These are phyloP conservation scores for Stenocarpella maydis DNA, from an alignment of 2,329 filamentous ascomycete species.

Conservation along the genomic window DNA sequence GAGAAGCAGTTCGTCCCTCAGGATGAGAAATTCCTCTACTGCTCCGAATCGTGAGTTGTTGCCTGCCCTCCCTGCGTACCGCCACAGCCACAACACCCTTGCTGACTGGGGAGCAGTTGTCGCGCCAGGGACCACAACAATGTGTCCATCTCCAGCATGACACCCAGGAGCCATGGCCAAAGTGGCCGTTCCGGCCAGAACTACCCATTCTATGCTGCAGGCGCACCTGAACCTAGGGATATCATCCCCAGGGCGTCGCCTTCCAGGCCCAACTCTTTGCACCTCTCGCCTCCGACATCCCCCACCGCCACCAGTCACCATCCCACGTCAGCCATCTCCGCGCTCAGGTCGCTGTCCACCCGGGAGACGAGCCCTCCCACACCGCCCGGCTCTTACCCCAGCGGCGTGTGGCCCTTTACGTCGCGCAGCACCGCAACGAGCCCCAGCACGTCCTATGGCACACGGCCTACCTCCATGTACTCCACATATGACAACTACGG, in stretches of 20 bases:
- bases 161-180: slow-evolving; percentile 35
- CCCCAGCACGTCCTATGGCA: slow-evolving; percentile 59
- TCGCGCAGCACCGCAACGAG: slow-evolving; percentile 58
- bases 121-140: slow-evolving; percentile 60
- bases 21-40: slow-evolving; percentile 67
- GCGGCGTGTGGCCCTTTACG: slow-evolving; percentile 62
- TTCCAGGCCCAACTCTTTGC: slow-evolving; percentile 64
- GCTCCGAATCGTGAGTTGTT: slow-evolving; percentile 69
- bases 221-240: slow-evolving; percentile 63
- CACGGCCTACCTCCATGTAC: slow-evolving; percentile 51
- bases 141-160: slow-evolving; percentile 41
- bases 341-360: slow-evolving; percentile 62
- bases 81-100: slow-evolving; percentile 22
- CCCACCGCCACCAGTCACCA: slow-evolving; percentile 54
- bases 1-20: slow-evolving; percentile 71
- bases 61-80: slow-evolving; percentile 25
- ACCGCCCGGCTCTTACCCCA: slow-evolving; percentile 51
- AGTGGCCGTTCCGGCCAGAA: slow-evolving; percentile 40
- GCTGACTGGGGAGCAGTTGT: slow-evolving; percentile 52
- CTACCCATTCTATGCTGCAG: slow-evolving; percentile 55
- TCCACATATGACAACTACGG: slow-evolving; percentile 62
- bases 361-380: slow-evolving; percentile 65
- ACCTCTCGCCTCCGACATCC: slow-evolving; percentile 62
- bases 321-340: slow-evolving; percentile 62
- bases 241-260: slow-evolving; percentile 71